Base-by-base conservation (phyloP, 257 asterid genomes). In the Rehmannia glutinosa region DNA sequence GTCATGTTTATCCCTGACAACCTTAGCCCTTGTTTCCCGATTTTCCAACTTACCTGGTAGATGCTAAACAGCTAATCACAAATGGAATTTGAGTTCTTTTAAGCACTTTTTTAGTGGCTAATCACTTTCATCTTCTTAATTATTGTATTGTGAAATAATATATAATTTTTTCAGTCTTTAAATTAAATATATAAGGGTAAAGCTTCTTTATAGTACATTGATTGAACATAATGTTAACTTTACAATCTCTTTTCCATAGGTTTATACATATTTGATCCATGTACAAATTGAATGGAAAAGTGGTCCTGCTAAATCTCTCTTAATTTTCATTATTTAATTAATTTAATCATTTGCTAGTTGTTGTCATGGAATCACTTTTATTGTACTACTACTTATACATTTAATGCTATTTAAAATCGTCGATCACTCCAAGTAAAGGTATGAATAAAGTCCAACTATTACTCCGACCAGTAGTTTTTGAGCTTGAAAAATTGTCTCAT, bases 1-100 rank as follows among this genome's bases (percentile, higher is more conserved):
- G 89, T 64, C 72, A 77, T 49, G 79, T 68, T 73, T 52, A 78
- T 73, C 25, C 6, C 83, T 77, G 83, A 78, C 83, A 78, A 57
- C 64, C 36, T 10, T 36, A 53, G 72, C 61, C 23, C 52, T 17
- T 74, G 80, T 30, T 70, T 78, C 6, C 83, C 80, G 67, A 72
- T 85, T 75, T 74, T 70, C 90, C 77, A 83, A 72, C 88, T 86
- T 66, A 68, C 63, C 47, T 66, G 45, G 23, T 39, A 35, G 57
- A 61, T 78, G 75, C 81, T 69, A 56, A 77, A 69, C 80, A 77
- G 79, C 83, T 73, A 70, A 69, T 81, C 68, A 30, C 65, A 10
- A 64, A 70, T 67, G 64, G 69, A 50, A 27, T 60, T 77, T 1
- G 19, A 36, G 32, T 8, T 47, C 3, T 58, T 51, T 27, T 16